These are phyloP conservation scores for Coemansia furcata DNA, from an alignment of 192 early-diverging fungal species.

Conservation along the genomic window DNA sequence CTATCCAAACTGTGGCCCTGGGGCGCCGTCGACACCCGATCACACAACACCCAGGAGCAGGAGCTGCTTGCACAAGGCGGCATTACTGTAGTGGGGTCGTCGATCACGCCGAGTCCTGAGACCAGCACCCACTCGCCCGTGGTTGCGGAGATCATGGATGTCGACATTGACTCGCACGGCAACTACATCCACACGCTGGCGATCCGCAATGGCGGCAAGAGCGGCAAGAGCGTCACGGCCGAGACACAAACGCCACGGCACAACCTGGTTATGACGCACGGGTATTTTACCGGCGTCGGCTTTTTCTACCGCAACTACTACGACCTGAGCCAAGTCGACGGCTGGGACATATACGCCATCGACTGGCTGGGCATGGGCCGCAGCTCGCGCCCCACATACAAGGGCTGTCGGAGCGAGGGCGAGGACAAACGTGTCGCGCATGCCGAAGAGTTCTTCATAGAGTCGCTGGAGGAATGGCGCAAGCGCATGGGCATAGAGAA, in stretches of 20 bases:
- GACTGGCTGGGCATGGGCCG: constrained; percentile 98
- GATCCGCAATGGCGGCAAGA: constrained; percentile 13
- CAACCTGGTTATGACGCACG: constrained; percentile 53
- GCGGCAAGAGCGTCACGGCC: background rate
- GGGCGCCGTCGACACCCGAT: constrained; percentile 10
- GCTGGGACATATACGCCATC: constrained; percentile 47
- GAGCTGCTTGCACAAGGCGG: constrained; percentile 32
- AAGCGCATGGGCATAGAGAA: constrained; percentile 71
- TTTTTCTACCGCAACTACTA: constrained; percentile 53
- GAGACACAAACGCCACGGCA: constrained; percentile 2
- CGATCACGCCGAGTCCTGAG: background rate
- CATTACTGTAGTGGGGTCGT: constrained; percentile 9
- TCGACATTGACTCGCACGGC: constrained; percentile 35
- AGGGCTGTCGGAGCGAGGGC: constrained; percentile 37
- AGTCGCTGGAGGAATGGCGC: constrained; percentile 88
- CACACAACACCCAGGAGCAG: constrained; percentile 23
- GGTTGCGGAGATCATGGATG: constrained; percentile 31
- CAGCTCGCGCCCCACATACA: constrained; percentile 73
- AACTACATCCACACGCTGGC: constrained; percentile 53
- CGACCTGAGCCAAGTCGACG: constrained; percentile 37
- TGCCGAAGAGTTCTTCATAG: constrained; percentile 85
- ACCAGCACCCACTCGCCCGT: background rate
- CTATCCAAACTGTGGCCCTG: constrained; percentile 23
- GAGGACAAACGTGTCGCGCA: constrained; percentile 54
- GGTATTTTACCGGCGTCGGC: constrained; percentile 52